Percentiles rank a stretch among this genome's conserved stretches.
These are phyloP conservation scores for Trichoderma sp. DNA, from an alignment of 2,329 filamentous ascomycete genomes.

Conservation along the genomic window DNA sequence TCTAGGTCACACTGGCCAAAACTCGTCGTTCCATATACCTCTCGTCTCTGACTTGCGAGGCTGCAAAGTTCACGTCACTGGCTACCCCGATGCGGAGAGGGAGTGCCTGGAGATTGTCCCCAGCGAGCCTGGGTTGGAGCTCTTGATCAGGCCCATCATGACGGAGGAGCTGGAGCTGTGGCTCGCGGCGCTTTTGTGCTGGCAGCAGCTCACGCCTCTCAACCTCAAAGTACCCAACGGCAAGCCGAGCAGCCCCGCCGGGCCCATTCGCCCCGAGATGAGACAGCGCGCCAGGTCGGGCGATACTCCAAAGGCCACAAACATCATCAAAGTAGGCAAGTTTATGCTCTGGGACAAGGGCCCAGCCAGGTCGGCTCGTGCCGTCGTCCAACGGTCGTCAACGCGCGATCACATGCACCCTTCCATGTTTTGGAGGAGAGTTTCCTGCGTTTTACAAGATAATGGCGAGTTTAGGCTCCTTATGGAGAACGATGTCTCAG, in stretches of 20 bases:
- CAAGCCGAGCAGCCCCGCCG: constrained; percentile 40
- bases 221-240: constrained; percentile 54
- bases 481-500: constrained; percentile 78
- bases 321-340: constrained; percentile 94
- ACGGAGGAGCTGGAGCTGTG: constrained; percentile 74
- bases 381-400: constrained; percentile 61
- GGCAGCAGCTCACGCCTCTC: constrained; percentile 73
- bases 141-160: constrained; percentile 67
- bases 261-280: constrained; percentile 48
- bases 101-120: constrained; percentile 59
- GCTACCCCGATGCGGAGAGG: constrained; percentile 48
- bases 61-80: constrained; percentile 67
- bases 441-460: constrained; percentile 92
- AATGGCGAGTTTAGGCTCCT: constrained; percentile 93
- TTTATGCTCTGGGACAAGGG: constrained; percentile 90
- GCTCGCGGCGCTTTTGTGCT: constrained; percentile 79
- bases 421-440: constrained; percentile 75
- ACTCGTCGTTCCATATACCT: constrained; percentile 65
- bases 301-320: constrained; percentile 48
- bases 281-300: constrained; percentile 46
- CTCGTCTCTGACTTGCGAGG: constrained; percentile 76
- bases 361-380: constrained; percentile 55
- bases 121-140: constrained; percentile 58
- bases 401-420: constrained; percentile 59
- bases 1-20: constrained; percentile 63